Conservation (phyloP, 306 rosid genomes). For the Pterocarpus macrocarpus region DNA sequence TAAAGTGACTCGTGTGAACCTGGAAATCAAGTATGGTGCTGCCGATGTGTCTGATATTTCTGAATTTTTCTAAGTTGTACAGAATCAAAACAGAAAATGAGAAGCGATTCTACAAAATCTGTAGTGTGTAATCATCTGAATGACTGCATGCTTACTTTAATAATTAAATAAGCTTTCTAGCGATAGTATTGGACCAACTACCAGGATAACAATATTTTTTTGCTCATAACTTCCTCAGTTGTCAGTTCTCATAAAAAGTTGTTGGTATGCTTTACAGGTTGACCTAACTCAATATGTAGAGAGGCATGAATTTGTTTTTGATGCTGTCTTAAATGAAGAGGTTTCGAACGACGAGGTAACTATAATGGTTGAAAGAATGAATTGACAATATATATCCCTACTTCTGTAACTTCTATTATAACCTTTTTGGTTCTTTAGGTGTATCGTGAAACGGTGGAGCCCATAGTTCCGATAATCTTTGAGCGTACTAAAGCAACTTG, state of each 20-base stretch:
- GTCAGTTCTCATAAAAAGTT: constrained; percentile 15
- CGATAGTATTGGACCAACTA: not conserved
- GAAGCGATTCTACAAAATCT: not conserved
- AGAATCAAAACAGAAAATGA: no score
- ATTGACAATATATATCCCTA: constrained; percentile 16
- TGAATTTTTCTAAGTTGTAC: no score
- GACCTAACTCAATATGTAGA: constrained; percentile 94
- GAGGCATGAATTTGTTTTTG: constrained; percentile 96
- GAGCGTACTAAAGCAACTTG: constrained; percentile 99
- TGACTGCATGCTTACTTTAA: not conserved
- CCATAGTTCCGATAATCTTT: constrained; percentile 97
- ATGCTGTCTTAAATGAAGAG: constrained; percentile 97
- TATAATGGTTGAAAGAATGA: constrained; percentile 23
- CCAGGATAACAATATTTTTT: not conserved
- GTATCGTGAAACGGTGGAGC: constrained; percentile 97
- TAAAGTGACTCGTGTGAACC: not conserved
- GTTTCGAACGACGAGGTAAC: constrained; percentile 95
- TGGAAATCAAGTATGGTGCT: constrained; percentile 11
- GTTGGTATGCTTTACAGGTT: constrained; percentile 68
- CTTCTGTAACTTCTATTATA: constrained; percentile 30
- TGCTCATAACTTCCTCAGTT: not conserved
- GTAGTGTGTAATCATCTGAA: not conserved
- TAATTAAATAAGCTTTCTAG: constrained; percentile 6
- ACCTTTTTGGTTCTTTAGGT: constrained; percentile 61
- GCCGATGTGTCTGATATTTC: not conserved